A percentile compares a stretch with the other conserved stretches of the same genome.
These are phyloP conservation scores for Solanum corneliomulleri DNA, from an alignment of 257 asterid genomes.

Conservation along the genomic window DNA sequence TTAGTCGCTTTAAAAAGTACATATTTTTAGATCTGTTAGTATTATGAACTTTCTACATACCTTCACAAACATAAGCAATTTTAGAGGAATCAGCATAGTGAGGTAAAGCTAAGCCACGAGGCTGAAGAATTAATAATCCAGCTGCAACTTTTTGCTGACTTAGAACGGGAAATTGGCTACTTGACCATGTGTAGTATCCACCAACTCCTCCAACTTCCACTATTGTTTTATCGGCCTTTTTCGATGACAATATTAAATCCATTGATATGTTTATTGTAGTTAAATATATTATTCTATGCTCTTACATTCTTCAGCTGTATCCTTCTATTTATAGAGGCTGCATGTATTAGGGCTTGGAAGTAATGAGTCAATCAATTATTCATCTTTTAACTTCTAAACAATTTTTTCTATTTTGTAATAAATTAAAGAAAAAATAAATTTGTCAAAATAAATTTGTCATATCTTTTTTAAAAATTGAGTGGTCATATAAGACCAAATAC, in stretches of 20 bases:
- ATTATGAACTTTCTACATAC: neutral
- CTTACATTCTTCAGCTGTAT: too few species aligned
- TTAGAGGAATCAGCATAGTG: conserved; percentile 26
- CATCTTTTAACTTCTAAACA: too few species aligned
- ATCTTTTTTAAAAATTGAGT: too few species aligned
- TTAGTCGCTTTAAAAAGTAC: too few species aligned
- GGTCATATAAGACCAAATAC: too few species aligned
- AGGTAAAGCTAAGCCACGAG: conserved; percentile 37
- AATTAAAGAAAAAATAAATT: too few species aligned
- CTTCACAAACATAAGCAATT: conserved; percentile 32
- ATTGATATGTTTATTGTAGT: neutral
- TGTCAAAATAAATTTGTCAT: too few species aligned
- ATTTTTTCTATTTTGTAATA: too few species aligned
- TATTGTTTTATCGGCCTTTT: conserved; percentile 13
- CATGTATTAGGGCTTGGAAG: too few species aligned
- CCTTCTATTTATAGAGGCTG: too few species aligned
- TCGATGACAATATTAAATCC: conserved; percentile 20
- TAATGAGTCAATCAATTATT: too few species aligned
- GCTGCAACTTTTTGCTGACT: conserved; percentile 15
- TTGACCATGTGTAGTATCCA: conserved; percentile 33
- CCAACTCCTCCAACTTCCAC: conserved; percentile 26
- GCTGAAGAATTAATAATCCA: conserved; percentile 27
- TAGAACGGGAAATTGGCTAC: conserved; percentile 7
- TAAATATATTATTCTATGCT: neutral
- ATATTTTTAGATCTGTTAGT: too few species aligned